phyloP scores from a whole-genome alignment of 176 grass and related monocot species.

The Rhynchospora pubera region DNA sequence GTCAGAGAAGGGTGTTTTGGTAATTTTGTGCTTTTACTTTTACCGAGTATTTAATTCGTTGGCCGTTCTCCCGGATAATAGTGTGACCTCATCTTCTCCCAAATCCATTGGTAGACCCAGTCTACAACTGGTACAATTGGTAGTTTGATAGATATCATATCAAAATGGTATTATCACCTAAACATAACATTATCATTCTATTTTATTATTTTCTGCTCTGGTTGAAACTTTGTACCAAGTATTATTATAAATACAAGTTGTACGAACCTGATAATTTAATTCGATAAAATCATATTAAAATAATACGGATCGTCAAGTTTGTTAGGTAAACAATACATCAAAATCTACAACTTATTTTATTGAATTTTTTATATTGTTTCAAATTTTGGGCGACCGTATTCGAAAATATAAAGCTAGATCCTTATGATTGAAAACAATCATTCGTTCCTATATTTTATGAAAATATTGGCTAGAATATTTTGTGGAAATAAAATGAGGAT shows the following conservation, averaged over 20 bases:
- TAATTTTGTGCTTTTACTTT: constrained; percentile 7
- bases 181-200: background rate
- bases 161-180: background rate
- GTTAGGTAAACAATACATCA: background rate
- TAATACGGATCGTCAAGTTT: background rate
- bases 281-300: background rate
- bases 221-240: background rate
- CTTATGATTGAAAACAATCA: background rate
- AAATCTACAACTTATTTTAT: background rate
- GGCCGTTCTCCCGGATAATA: constrained; percentile 19
- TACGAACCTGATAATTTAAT: background rate
- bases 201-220: background rate
- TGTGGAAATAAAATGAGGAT: background rate
- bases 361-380: background rate
- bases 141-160: background rate
- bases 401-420: too few relatives aligned
- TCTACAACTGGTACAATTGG: background rate
- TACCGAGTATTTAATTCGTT: constrained; percentile 23
- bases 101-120: background rate
- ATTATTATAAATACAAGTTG: background rate
- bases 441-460: background rate
- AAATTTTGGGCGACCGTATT: background rate
- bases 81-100: background rate
- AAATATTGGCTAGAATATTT: background rate
- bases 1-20: constrained; percentile 4